Base-by-base conservation (phyloP, 2,329 filamentous ascomycete species). In the Zymoseptoria pseudotritici region DNA sequence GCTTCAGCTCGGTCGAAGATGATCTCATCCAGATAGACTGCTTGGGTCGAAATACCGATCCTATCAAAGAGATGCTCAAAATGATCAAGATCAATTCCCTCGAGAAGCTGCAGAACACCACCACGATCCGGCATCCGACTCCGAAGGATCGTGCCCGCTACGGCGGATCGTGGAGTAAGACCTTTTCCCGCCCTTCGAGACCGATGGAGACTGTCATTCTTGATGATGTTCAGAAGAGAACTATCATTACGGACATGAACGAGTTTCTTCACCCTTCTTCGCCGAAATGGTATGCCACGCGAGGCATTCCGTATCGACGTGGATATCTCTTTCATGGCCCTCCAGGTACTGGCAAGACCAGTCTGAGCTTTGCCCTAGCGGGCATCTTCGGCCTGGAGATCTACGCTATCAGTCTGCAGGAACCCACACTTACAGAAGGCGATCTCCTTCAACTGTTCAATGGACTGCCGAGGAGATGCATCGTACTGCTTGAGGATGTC, bases 251-350 rank as follows among this genome's bases (percentile, higher is more conserved):
- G 24, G 90, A 94, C 67, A 86, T 93, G 68, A 89, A 89, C 65
- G 88, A 91, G 66, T 93, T 90, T 64, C 78, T 94, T 0, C 84
- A 90, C 57, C 88, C 89, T 0, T 77, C 80, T 0, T 89, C 85
- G 0, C 83, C 85, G 1, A 80, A 85, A n/a, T 96, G 90, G 90
- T 96, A 96, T 71, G 81, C 86, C 0, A 88, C 90, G 65, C 82
- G 90, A 6, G 91, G 91, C 0, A 93, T 96, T 29, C 91, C 91
- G 0, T 95, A 95, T 71, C 83, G 91, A 13, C 82, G 91, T 4
- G 91, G 91, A 0, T 96, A 94, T 69, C 82, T 96, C 0, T 84
- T 96, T 17, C 80, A 92, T 64, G 91, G 91, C 0, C 89, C 90
- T 0, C 73, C 73, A 1, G 73, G 73, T 0, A 74, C 72, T 0